Percentiles rank a stretch among this genome's conserved stretches.
Evolutionary conservation across 805 yeast species (phyloP).

Genomic region (Teunomyces barrocoloradensis): DNA sequence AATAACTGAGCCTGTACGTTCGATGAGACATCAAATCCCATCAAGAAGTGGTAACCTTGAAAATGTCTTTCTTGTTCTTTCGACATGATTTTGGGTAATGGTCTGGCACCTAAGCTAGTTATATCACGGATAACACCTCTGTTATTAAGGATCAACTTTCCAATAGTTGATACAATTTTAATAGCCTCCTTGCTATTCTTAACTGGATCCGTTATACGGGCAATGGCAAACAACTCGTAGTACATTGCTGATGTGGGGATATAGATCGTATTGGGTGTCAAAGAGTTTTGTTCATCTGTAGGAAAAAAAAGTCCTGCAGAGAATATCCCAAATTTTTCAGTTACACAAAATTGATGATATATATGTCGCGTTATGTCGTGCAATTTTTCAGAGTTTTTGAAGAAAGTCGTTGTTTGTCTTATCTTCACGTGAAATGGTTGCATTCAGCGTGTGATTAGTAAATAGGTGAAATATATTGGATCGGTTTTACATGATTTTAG

Average conservation of each 20-base stretch:
- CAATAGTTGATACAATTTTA: constrained; percentile 60
- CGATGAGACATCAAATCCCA: constrained; percentile 83
- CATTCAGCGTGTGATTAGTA: constrained; percentile 1
- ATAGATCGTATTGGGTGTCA: background rate
- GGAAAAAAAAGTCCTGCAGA: background rate
- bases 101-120: constrained; percentile 72
- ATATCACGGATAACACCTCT: constrained; percentile 92
- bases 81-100: constrained; percentile 75
- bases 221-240: constrained; percentile 86
- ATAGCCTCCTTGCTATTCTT: constrained; percentile 39
- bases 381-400: background rate
- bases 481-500: background rate
- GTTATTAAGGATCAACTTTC: constrained; percentile 76
- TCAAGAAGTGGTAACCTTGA: constrained; percentile 83
- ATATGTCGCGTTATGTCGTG: background rate
- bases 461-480: background rate
- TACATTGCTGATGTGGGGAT: constrained; percentile 50
- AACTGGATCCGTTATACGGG: constrained; percentile 69
- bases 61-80: constrained; percentile 88
- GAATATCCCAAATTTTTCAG: background rate
- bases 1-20: constrained; percentile 83
- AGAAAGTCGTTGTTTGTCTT: background rate
- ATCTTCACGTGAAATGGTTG: constrained; percentile 3
- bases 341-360: background rate
- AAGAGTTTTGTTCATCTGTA: background rate